Base-by-base conservation (phyloP, 2,329 filamentous ascomycete genomes). In the Ceratocystis cubensis region DNA sequence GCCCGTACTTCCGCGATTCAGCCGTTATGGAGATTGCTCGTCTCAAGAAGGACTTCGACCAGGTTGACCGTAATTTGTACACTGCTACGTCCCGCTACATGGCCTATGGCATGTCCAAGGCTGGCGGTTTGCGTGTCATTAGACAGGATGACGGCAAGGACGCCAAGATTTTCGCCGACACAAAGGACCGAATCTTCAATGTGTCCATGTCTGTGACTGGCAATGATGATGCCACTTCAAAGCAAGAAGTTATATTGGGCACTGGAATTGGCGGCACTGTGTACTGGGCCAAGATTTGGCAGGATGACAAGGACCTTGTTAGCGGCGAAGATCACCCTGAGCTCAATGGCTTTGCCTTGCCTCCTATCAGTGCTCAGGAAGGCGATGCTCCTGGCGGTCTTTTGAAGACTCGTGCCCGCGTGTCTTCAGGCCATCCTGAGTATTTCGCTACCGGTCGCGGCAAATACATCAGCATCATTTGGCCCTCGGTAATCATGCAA, bases 41-140 rank as follows among this genome's bases (percentile, higher is more conserved):
- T 67, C 81, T 97, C 70, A 96, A 96, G 81, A 97, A 97, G 78
- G 91, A 96, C 4, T 97, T 97, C 72, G 94, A 99, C 73, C 94
- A 97, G 77, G 87, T 96, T 69, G 94, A 99, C 74, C 89, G 95
- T 70, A 95, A 92, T 69, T 82, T 99, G 41, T 93, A 93, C 63
- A 88, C 92, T 4, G 92, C 93, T 20, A 93, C 91, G 30, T 87
- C 90, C 73, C 88, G 88, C 68, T 96, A 94, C 77, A 97, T 99
- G 76, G 87, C 90, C 5, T 99, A 97, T 72, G 91, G 91, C 56
- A 89, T 96, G 80, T 89, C 89, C 56, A 96, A 96, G 79, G 90
- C 91, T 70, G 91, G 91, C 63, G 94, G 94, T 61, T 84, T 99
- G 72, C 87, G 93, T 66, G 88, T 99, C 67, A 96, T 99, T 73